Conservation (phyloP, 176 grass and related monocot genomes). For the Musa beccarii region DNA sequence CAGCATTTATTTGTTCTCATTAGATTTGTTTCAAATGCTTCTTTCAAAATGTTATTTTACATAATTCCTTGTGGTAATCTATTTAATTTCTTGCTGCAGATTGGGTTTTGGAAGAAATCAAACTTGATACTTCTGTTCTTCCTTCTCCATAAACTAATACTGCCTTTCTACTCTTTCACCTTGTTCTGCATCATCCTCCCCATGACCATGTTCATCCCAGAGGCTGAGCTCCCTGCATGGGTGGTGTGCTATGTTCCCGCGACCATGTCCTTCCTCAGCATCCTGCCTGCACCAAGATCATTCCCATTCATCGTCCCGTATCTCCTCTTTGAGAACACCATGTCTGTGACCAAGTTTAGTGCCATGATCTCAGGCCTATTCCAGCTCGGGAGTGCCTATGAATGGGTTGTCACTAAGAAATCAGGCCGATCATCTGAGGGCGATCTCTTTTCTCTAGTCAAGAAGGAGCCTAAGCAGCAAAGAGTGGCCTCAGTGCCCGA, state of each 20-base stretch:
- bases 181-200: slow-evolving; percentile 16
- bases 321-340: slow-evolving; percentile 15
- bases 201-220: slow-evolving; percentile 9
- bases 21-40: neutral
- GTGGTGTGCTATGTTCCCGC: slow-evolving; percentile 13
- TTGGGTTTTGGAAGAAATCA: slow-evolving; percentile 15
- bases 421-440: slow-evolving; percentile 10
- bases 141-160: slow-evolving; percentile 10
- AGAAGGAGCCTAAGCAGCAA: neutral
- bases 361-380: slow-evolving; percentile 16
- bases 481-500: neutral
- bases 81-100: neutral
- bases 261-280: slow-evolving; percentile 6
- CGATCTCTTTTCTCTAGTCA: slow-evolving; percentile 1
- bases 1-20: neutral
- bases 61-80: neutral
- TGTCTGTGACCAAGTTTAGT: slow-evolving; percentile 17
- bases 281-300: slow-evolving; percentile 6
- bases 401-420: slow-evolving; percentile 18
- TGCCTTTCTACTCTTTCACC: slow-evolving; percentile 18
- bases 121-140: slow-evolving; percentile 13
- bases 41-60: neutral
- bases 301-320: slow-evolving; percentile 15
- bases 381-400: slow-evolving; percentile 12
- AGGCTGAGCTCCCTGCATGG: slow-evolving; percentile 15